Conservation (phyloP, 306 rosid species). For the Mimosa bimucronata region DNA sequence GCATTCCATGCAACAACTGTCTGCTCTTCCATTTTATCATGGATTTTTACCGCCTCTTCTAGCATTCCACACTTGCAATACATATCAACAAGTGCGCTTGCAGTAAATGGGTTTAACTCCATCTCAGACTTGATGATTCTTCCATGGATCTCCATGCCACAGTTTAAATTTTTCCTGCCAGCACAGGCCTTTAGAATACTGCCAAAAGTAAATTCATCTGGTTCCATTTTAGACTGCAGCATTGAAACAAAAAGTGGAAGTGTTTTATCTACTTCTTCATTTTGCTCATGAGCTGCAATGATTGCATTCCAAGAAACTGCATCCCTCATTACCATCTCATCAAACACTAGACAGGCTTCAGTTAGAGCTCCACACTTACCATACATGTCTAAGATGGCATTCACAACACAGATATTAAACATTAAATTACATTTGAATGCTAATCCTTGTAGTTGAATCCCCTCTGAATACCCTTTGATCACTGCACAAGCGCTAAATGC, state of each 20-base stretch:
- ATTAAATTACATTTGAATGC: neutral
- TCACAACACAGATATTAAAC: neutral
- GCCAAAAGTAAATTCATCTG: neutral
- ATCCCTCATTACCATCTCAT: conserved; percentile 1
- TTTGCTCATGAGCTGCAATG: neutral
- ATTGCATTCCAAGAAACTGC: conserved; percentile 84
- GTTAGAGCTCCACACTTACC: conserved; percentile 65
- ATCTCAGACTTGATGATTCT: too few relatives aligned
- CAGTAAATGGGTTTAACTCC: too few relatives aligned
- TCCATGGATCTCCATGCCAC: too few relatives aligned
- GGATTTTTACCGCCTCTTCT: too few relatives aligned
- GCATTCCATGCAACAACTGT: too few relatives aligned
- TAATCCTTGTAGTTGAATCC: neutral
- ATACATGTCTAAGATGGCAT: conserved; percentile 75
- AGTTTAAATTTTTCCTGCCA: neutral
- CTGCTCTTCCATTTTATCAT: too few relatives aligned
- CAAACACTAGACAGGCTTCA: neutral
- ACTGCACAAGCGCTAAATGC: neutral
- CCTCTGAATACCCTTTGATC: neutral
- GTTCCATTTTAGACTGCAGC: neutral
- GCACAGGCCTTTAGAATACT: neutral
- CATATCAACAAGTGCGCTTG: too few relatives aligned
- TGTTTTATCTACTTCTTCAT: neutral
- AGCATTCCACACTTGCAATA: conserved; percentile 36
- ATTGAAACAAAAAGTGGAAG: neutral